Evolutionary conservation across 768 basidiomycete genomes (phyloP).

Genomic region (Lactifluus subvellereus): DNA sequence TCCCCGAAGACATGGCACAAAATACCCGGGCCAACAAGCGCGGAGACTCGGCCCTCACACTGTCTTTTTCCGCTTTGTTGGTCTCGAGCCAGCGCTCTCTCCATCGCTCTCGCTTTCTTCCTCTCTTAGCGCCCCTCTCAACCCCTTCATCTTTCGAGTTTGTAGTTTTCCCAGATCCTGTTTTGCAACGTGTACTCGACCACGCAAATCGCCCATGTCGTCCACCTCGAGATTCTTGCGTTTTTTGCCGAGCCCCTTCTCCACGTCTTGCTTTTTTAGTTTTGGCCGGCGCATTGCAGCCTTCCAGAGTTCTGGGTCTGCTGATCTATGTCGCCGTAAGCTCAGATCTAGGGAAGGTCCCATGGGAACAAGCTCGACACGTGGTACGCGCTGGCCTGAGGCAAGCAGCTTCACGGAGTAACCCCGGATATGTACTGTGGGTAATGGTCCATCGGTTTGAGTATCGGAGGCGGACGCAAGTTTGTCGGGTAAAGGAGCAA

Average conservation of each 20-base stretch:
- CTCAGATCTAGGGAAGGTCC: slow-evolving; percentile 85
- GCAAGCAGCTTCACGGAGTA: slow-evolving; percentile 71
- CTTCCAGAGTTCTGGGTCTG: slow-evolving; percentile 77
- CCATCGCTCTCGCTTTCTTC: slow-evolving; percentile 21
- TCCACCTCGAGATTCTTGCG: slow-evolving; percentile 94
- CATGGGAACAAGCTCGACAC: slow-evolving; percentile 79
- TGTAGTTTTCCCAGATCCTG: slow-evolving; percentile 87
- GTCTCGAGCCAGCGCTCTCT: slow-evolving; percentile 25
- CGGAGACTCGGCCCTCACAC: neutral
- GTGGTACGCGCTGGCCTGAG: slow-evolving; percentile 76
- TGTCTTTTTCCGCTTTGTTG: slow-evolving; percentile 24
- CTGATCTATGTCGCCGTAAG: slow-evolving; percentile 64
- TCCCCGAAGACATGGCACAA: neutral
- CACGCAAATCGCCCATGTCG: slow-evolving; percentile 95
- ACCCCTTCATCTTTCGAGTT: slow-evolving; percentile 94
- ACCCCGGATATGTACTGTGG: slow-evolving; percentile 82
- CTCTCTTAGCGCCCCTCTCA: slow-evolving; percentile 43
- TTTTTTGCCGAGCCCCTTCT: slow-evolving; percentile 85
- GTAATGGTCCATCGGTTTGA: slow-evolving; percentile 40
- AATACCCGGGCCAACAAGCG: neutral
- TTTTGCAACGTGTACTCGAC: slow-evolving; percentile 79
- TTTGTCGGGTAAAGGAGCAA: slow-evolving; percentile 56
- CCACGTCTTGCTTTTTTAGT: slow-evolving; percentile 81
- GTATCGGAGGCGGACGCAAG: slow-evolving; percentile 41
- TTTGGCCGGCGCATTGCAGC: slow-evolving; percentile 79